Percentiles rank a stretch among this genome's conserved stretches.
Conservation (phyloP, 2,329 filamentous ascomycete genomes). For the Penicillium sp. region DNA sequence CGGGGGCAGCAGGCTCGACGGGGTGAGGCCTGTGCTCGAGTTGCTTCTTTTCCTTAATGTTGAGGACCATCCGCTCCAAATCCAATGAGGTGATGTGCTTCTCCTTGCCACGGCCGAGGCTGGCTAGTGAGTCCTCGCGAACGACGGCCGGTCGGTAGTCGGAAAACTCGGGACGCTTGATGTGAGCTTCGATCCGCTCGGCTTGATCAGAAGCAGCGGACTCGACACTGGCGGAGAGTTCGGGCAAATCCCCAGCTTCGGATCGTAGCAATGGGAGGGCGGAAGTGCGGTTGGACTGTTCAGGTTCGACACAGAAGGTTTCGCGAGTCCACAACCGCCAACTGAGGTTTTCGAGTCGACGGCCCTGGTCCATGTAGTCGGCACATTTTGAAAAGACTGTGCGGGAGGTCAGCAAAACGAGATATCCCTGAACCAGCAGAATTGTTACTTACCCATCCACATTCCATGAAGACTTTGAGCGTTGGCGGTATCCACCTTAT, state of each 20-base stretch:
- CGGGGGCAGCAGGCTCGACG: slow-evolving; percentile 38
- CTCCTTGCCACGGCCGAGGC: slow-evolving; percentile 70
- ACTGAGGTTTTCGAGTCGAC: slow-evolving; percentile 88
- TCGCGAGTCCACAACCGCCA: slow-evolving; percentile 96
- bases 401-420: neutral
- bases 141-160: slow-evolving; percentile 59
- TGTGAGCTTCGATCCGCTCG: slow-evolving; percentile 52
- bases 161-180: slow-evolving; percentile 59
- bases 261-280: slow-evolving; percentile 49
- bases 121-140: slow-evolving; percentile 55
- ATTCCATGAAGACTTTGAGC: slow-evolving; percentile 92
- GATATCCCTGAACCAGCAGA: neutral
- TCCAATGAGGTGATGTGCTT: slow-evolving; percentile 91
- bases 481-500: slow-evolving; percentile 91
- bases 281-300: slow-evolving; percentile 51
- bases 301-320: slow-evolving; percentile 79
- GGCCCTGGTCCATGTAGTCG: slow-evolving; percentile 88
- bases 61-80: slow-evolving; percentile 89
- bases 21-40: slow-evolving; percentile 56
- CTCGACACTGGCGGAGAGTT: slow-evolving; percentile 74
- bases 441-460: slow-evolving; percentile 77
- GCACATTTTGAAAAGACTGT: slow-evolving; percentile 91
- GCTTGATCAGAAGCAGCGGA: slow-evolving; percentile 66
- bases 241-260: slow-evolving; percentile 58
- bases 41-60: slow-evolving; percentile 79